Percentiles rank a stretch among this genome's conserved stretches.
phyloP scores from a whole-genome alignment of 306 rosid genomes.

The Quercus aquifolioides region DNA sequence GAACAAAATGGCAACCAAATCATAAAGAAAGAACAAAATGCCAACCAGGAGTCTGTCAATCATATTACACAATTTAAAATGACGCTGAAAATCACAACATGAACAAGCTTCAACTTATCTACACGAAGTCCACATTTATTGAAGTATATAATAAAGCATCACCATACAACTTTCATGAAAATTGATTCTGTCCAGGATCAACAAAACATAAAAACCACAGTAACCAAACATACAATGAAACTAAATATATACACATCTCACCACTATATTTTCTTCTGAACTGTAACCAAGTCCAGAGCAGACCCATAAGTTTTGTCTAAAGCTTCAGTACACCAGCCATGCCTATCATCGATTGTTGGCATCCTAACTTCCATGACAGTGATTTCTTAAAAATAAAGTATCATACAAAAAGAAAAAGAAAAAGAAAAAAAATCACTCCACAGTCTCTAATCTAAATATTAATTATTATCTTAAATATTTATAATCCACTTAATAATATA shows the following conservation, averaged over 20 bases:
- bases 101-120: background rate
- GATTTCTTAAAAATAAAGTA: background rate
- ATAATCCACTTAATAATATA: no score
- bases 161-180: background rate
- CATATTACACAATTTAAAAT: background rate
- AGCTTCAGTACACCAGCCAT: constrained; percentile 84
- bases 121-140: background rate
- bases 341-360: constrained; percentile 79
- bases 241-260: background rate
- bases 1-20: background rate
- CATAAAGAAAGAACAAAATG: background rate
- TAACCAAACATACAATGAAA: background rate
- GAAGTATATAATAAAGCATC: background rate
- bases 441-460: no score
- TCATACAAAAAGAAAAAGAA: no score
- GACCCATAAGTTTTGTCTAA: constrained; percentile 52
- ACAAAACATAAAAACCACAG: background rate
- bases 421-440: no score
- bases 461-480: no score
- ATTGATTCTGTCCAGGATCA: background rate
- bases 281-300: constrained; percentile 51
- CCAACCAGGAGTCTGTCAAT: background rate
- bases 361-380: constrained; percentile 79
- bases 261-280: constrained; percentile 40
- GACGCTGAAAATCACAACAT: background rate